Conservation (phyloP, 352 stramenopile genomes). For the Aphanomyces stellatus region DNA sequence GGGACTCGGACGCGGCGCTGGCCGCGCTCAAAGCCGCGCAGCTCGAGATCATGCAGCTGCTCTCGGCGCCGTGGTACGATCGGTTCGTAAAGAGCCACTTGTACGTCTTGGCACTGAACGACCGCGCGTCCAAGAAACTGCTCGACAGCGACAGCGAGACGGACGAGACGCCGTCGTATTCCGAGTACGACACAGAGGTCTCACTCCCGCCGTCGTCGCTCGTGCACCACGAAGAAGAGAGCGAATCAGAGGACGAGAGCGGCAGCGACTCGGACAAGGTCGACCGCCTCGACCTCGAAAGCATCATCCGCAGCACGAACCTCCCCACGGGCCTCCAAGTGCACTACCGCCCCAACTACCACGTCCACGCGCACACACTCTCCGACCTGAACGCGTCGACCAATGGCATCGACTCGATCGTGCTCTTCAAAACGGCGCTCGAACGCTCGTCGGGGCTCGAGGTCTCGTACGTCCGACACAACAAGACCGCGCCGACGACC, state of each 20-base stretch:
- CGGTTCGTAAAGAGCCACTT: slow-evolving; percentile 79
- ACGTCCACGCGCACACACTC: slow-evolving; percentile 29
- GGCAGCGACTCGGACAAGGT: slow-evolving; percentile 15
- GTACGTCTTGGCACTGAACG: slow-evolving; percentile 69
- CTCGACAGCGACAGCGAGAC: slow-evolving; percentile 34
- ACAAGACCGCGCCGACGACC: background rate
- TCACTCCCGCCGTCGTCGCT: slow-evolving; percentile 23
- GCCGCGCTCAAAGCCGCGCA: slow-evolving; percentile 55
- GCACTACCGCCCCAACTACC: slow-evolving; percentile 70
- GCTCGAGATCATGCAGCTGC: slow-evolving; percentile 75
- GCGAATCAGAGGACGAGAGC: slow-evolving; percentile 8
- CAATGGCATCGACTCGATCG: slow-evolving; percentile 38
- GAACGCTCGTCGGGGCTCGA: slow-evolving; percentile 21
- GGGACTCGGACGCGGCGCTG: slow-evolving; percentile 35
- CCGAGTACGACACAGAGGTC: slow-evolving; percentile 12
- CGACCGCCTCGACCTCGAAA: slow-evolving; percentile 66
- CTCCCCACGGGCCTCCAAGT: slow-evolving; percentile 71
- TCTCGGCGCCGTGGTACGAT: slow-evolving; percentile 71
- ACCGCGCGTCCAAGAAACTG: slow-evolving; percentile 21
- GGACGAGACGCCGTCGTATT: slow-evolving; percentile 2
- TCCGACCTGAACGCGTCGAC: slow-evolving; percentile 19
- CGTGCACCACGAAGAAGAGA: slow-evolving; percentile 29
- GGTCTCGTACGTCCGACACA: slow-evolving; percentile 3
- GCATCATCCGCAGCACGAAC: slow-evolving; percentile 76
- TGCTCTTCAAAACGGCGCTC: slow-evolving; percentile 66